Evolutionary conservation across 371 early-diverging fungal species (phyloP).

Genomic region (Homolaphlyctis polyrhiza): DNA sequence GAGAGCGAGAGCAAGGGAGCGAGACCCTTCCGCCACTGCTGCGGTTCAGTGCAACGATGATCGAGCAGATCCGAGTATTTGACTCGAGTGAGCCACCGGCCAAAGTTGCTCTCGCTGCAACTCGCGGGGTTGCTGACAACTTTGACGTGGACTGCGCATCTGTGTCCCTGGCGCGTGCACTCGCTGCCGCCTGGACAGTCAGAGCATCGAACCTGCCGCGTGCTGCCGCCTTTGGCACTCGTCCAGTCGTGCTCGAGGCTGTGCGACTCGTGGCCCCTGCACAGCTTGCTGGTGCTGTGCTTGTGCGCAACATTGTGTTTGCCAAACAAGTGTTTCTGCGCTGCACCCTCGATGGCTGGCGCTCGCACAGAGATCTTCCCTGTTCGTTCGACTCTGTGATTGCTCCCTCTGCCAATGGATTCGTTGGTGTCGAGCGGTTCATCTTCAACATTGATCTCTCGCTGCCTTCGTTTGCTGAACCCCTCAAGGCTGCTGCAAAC

Average conservation of each 20-base stretch:
- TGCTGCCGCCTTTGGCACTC: conserved; percentile 4
- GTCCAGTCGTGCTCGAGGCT: conserved; percentile 12
- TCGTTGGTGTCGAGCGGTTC: conserved; percentile 41
- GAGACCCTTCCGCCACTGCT: no score
- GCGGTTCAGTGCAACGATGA: conserved; percentile 5
- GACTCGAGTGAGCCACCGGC: background rate
- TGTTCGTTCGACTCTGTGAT: conserved; percentile 39
- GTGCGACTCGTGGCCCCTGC: background rate
- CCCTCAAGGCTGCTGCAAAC: background rate
- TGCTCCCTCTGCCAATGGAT: conserved; percentile 10
- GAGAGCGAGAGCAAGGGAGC: no score
- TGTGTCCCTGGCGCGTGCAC: conserved; percentile 1
- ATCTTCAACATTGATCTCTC: conserved; percentile 33
- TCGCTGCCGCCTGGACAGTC: conserved; percentile 4
- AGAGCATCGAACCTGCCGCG: conserved; percentile 1
- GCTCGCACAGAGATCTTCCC: conserved; percentile 47
- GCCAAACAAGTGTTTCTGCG: conserved; percentile 67
- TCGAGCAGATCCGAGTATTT: conserved; percentile 18
- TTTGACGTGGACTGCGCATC: conserved; percentile 9
- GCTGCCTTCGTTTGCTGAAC: no score
- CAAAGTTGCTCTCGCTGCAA: conserved; percentile 3
- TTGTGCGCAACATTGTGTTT: conserved; percentile 72
- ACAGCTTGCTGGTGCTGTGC: conserved; percentile 12
- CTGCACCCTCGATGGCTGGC: conserved; percentile 68
- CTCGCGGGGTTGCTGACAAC: conserved; percentile 9